phyloP scores from a whole-genome alignment of 169 alveolate genomes.

The Hepatocystis sp. region DNA sequence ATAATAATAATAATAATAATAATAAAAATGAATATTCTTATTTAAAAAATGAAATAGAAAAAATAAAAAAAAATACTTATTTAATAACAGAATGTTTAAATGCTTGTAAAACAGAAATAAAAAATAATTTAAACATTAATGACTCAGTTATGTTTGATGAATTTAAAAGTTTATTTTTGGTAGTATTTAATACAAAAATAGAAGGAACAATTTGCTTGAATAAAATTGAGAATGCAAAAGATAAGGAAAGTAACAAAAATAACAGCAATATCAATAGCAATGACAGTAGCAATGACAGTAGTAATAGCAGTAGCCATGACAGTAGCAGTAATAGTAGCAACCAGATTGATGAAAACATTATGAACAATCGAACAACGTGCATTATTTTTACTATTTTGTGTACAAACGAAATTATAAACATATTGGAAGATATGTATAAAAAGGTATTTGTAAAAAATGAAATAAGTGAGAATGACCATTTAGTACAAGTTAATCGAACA shows the following conservation, averaged over 20 bases:
- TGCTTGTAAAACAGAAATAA: constrained; percentile 17
- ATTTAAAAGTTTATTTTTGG: constrained; percentile 25
- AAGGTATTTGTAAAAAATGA: not conserved
- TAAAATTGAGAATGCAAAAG: no score
- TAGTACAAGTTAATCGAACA: not conserved
- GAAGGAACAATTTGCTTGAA: no score
- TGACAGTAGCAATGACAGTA: no score
- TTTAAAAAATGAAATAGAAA: constrained; percentile 50
- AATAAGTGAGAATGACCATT: no score
- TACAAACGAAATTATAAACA: constrained; percentile 23
- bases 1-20: no score
- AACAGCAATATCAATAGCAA: no score
- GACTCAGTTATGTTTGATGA: constrained; percentile 11
- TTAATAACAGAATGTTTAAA: constrained; percentile 11
- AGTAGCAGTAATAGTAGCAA: not conserved
- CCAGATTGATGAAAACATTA: constrained; percentile 29
- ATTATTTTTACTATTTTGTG: constrained; percentile 25
- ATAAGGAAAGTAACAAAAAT: no score
- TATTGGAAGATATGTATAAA: constrained; percentile 28
- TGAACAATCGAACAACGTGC: constrained; percentile 9
- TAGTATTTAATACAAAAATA: constrained; percentile 9
- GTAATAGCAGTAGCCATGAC: no score
- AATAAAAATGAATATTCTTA: no score
- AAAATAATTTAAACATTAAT: constrained; percentile 20
- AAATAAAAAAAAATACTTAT: constrained; percentile 41